A percentile compares a stretch with the other conserved stretches of the same genome.
Conservation (phyloP, 2,329 filamentous ascomycete genomes). For the Sarocladium oryzae region DNA sequence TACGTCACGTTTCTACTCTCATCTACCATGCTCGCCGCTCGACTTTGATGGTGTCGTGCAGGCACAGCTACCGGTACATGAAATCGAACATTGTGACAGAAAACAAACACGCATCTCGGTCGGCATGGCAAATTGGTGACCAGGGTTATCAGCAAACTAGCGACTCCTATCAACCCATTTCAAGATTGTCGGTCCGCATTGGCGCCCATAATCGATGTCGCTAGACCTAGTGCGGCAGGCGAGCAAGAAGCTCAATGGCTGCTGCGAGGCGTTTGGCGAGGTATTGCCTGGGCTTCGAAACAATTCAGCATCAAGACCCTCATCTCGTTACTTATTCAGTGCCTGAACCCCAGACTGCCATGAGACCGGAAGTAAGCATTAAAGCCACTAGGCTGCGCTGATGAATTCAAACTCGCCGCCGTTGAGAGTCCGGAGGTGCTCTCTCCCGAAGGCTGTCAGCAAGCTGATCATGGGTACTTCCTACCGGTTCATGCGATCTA, state of each 20-base stretch:
- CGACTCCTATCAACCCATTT: not conserved
- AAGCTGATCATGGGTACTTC: too few species aligned
- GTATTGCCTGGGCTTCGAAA: slow-evolving; percentile 4
- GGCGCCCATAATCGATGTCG: not conserved
- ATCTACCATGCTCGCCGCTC: not conserved
- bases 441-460: too few species aligned
- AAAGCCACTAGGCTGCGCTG: too few species aligned
- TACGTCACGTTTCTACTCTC: not conserved
- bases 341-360: not conserved
- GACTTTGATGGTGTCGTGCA: too few species aligned
- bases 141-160: not conserved
- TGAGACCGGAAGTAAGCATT: too few species aligned
- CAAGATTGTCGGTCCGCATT: slow-evolving; percentile 6
- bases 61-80: not conserved
- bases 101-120: not conserved
- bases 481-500: too few species aligned
- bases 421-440: too few species aligned
- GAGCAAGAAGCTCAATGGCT: not conserved
- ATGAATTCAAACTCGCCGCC: too few species aligned
- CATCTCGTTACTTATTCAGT: not conserved
- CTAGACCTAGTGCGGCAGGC: slow-evolving; percentile 6
- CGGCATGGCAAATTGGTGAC: slow-evolving; percentile 5
- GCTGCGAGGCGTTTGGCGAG: not conserved
- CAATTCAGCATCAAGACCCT: not conserved
- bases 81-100: not conserved